These are phyloP conservation scores for Acanthamoeba healyi DNA, from an alignment of 208 protist genomes.

Conservation along the genomic window DNA sequence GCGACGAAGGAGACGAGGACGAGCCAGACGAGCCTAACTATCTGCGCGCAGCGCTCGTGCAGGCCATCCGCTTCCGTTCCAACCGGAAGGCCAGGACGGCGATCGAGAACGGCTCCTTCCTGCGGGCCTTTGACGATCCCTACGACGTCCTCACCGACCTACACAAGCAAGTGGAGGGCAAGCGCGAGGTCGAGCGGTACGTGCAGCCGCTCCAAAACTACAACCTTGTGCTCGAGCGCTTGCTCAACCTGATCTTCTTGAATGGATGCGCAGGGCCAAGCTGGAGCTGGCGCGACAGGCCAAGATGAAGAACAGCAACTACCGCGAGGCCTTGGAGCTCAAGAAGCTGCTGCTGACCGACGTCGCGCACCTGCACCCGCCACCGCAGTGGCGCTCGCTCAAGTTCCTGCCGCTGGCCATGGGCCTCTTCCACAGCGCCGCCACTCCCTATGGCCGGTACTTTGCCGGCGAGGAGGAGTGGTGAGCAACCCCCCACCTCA, in stretches of 20 bases:
- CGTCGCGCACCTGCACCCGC: background rate
- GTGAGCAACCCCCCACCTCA: background rate
- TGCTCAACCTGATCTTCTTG: no score
- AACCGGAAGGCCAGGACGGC: background rate
- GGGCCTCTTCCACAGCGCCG: constrained; percentile 30
- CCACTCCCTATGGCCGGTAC: background rate
- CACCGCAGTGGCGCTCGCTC: background rate
- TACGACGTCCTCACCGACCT: constrained; percentile 27
- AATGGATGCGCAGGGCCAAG: background rate
- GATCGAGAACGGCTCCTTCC: background rate
- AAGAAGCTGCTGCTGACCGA: constrained; percentile 38
- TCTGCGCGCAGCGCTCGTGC: background rate
- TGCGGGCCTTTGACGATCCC: constrained; percentile 4
- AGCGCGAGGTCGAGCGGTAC: constrained; percentile 23
- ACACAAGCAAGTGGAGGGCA: background rate
- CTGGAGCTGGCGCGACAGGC: background rate
- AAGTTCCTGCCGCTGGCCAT: constrained; percentile 3
- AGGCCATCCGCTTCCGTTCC: constrained; percentile 38
- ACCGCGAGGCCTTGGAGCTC: background rate
- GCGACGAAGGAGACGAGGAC: background rate
- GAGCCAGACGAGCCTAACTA: background rate
- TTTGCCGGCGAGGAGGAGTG: background rate
- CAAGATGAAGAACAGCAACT: background rate
- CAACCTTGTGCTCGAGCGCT: no score
- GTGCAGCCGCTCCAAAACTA: background rate